Evolutionary conservation across 108 stramenopile genomes (phyloP), one percentile per base, ranked within the genome.

Genomic region (Pseudonitzschia pungens): DNA sequence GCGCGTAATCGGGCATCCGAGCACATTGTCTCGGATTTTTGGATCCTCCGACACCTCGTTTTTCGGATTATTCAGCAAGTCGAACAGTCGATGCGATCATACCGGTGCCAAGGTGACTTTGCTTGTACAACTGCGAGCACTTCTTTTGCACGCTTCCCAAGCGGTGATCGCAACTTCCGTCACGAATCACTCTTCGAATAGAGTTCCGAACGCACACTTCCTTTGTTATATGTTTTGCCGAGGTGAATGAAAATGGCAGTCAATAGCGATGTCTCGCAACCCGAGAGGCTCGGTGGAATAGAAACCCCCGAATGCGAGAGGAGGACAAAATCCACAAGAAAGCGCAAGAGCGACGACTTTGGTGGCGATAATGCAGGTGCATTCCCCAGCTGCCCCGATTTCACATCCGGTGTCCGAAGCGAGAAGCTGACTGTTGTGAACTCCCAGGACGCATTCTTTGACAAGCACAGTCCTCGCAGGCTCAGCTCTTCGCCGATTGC

Each of bases 311-410:
- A 9, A 32, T 42, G 41, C 27, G 12, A 6, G 20, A 28, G 42
- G 65, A 42, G 18, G 24, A 22, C 67, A 18, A 27, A 33, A 44
- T 50, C 28, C 24, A 44, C 32, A 62, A 62, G 48, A 22, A 67
- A 67, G 36, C 42, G 66, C 6, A 67, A 67, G 22, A 67, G 66
- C 29, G 66, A 67, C 43, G 66, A 67, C 22, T 28, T 67, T 15
- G 44, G 42, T 50, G 66, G 29, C 36, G 24, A 48, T 50, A 45
- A 1, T 48, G 42, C 9, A 18, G 66, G 50, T 45, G 43, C 48
- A 4, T 55, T 10, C 10, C 21, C 21, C 26, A 5, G 24, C 10
- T 22, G 21, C 4, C 54, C 54, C 5, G 54, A 55, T 2, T 55
- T 55, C 26, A 26, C 9, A 20, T 4, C 24, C 22, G 16, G 22